A percentile compares a stretch with the other conserved stretches of the same genome.
Evolutionary conservation across 1,284 basidiomycete genomes (phyloP).

Genomic region (Microbotryum scabiosae): DNA sequence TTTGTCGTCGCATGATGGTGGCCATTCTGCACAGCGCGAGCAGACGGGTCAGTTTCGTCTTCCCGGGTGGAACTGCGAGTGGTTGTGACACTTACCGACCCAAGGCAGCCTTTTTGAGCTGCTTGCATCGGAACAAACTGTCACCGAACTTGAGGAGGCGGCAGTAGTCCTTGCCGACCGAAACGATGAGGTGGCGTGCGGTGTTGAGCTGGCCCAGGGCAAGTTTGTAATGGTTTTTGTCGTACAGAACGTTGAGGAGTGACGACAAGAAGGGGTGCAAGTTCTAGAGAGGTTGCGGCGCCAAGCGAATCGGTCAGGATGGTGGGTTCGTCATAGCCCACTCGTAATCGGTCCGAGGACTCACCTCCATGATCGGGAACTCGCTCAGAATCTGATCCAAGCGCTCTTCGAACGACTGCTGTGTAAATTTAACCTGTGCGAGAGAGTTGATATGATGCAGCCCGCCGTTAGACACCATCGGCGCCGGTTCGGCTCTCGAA

Average conservation of each 20-base stretch:
- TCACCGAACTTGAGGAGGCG: constrained; percentile 92
- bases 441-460: neutral
- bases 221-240: constrained; percentile 98
- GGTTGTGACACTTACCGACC: constrained; percentile 59
- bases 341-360: constrained; percentile 37
- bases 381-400: constrained; percentile 85
- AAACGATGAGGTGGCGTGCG: constrained; percentile 84
- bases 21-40: constrained; percentile 61
- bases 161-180: constrained; percentile 90
- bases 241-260: constrained; percentile 90
- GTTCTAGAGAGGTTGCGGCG: constrained; percentile 50
- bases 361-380: constrained; percentile 91
- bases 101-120: constrained; percentile 86
- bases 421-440: constrained; percentile 81
- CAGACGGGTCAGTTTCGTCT: neutral
- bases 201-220: constrained; percentile 90
- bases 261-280: constrained; percentile 89
- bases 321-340: neutral
- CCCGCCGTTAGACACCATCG: neutral
- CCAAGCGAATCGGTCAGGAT: neutral
- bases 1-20: constrained; percentile 91
- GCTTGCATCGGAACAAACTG: constrained; percentile 90
- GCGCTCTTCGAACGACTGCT: constrained; percentile 96
- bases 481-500: neutral
- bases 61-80: neutral